These are phyloP conservation scores for Kwoniella dendrophila DNA, from an alignment of 768 basidiomycete genomes.

Conservation along the genomic window DNA sequence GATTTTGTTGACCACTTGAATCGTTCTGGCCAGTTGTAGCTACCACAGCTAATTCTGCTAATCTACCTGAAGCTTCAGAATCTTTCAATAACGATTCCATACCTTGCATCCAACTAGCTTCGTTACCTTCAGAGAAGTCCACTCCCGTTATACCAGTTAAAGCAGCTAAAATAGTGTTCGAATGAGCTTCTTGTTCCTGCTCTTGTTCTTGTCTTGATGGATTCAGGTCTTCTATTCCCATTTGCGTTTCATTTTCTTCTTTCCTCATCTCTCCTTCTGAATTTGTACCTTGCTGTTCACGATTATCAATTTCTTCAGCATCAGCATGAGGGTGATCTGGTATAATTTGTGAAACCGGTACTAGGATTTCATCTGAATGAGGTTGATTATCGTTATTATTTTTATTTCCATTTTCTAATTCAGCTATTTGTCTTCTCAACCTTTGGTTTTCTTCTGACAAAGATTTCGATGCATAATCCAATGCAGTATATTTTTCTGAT, in stretches of 20 bases:
- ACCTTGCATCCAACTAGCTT: constrained; percentile 39
- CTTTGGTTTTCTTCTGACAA: constrained; percentile 43
- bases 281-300: neutral
- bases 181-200: constrained; percentile 36
- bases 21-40: constrained; percentile 29
- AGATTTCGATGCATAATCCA: constrained; percentile 36
- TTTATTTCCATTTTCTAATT: constrained; percentile 18
- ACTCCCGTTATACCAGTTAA: constrained; percentile 33
- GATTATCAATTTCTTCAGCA: neutral
- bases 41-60: constrained; percentile 45
- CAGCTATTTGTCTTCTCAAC: constrained; percentile 36
- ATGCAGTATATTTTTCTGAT: constrained; percentile 34
- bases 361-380: neutral
- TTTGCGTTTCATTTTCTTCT: neutral
- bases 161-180: constrained; percentile 44
- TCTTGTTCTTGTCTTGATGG: too few relatives aligned
- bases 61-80: constrained; percentile 34
- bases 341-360: neutral
- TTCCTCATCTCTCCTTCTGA: too few relatives aligned
- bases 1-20: neutral
- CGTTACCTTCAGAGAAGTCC: constrained; percentile 22
- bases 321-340: constrained; percentile 1
- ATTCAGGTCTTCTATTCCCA: too few relatives aligned
- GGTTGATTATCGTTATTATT: neutral
- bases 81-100: constrained; percentile 38